Base-by-base conservation (phyloP, 495 filamentous ascomycete species). In the Penicillium longicatenatum region DNA sequence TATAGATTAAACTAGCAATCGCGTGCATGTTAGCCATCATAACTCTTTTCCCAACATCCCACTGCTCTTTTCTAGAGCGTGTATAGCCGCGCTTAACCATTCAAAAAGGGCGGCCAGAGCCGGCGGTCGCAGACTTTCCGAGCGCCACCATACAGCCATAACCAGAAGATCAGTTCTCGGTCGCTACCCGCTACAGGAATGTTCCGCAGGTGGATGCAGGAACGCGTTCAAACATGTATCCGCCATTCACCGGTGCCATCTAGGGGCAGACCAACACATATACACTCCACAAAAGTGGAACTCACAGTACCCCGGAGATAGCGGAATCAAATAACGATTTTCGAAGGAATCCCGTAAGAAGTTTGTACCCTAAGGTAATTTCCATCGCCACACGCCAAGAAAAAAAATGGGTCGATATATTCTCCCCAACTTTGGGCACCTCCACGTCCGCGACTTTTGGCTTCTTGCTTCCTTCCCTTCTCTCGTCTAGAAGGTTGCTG, bases 361-460 rank as follows among this genome's bases (percentile, higher is more conserved):
- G 29, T 30, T 30, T 17, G 31, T 51, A 39, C 48, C 48, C 48
- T 51, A 51, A 39, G 19, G 20, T 17, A 30, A 50, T 51, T n/a
- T 43, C 54, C 50, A 64, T 60, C 54, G 61, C 58, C 61, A 64
- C 58, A 54, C 58, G 64, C 64, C 65, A 59, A 67, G 65, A 37
- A 54, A 59, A 65, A 61, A 41, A 52, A 55, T 68, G 65, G 65
- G 55, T 55, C 59, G 21, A 29, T 64, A 54, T 45, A 47, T 51
- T 57, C 21, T 53, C 37, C 37, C 39, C 49, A 54, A 54, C 48
- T 57, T 52, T 42, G 56, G 58, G 46, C 55, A 58, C 46, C 57
- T 63, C 57, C 60, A 61, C 56, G 52, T 47, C 42, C 39, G 49
- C 24, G 44, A 47, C 26, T 37, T 59, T 39, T 31, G 24, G 29